Evolutionary conservation across 495 filamentous ascomycete genomes (phyloP), one percentile per base, ranked within the genome.

Genomic region (Lepraria neglecta): DNA sequence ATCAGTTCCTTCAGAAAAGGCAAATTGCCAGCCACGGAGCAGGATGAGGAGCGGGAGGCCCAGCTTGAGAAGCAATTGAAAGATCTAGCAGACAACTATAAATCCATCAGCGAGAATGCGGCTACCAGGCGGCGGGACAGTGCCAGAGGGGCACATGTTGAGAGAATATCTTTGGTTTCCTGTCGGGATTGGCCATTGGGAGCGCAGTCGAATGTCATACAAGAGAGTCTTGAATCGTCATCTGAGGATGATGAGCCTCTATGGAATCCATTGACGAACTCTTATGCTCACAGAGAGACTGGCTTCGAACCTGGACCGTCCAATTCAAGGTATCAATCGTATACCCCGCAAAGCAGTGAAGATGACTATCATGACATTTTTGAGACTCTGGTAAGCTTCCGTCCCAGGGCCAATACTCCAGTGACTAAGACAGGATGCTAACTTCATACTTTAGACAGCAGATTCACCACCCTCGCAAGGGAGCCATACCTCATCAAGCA

Each of bases 221-320:
- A 21, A 9, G 48, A 30, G 12, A 14, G 48, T 4, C 48, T 10
- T 31, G 12, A 52, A 38, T 38, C 48, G 12, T 12, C 6, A 9
- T 27, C 24, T 11, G 48, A 15, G 27, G 48, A 52, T 31, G 56
- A 47, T 0, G 56, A 58, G 43, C 43, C 56, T 9, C 7, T 58
- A 12, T 58, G 56, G 56, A 58, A 58, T 58, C 56, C 56, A 17
- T 19, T 58, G 14, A 58, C 56, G 9, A 58, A 42, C 31, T 58
- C 56, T 33, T 58, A 47, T 19, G 30, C n/a, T n/a, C 44, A 47
- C 19, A 27, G 56, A 35, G 43, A 58, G 42, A 58, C 42, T 7
- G 43, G 56, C 9, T 58, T 58, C 14, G 56, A 48, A 47, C 56
- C 56, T 35, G 56, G 56, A 42, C 56, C 56, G 33, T 58, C 56